These are phyloP conservation scores for Nemania sp. DNA, from an alignment of 2,329 filamentous ascomycete genomes.

Conservation along the genomic window DNA sequence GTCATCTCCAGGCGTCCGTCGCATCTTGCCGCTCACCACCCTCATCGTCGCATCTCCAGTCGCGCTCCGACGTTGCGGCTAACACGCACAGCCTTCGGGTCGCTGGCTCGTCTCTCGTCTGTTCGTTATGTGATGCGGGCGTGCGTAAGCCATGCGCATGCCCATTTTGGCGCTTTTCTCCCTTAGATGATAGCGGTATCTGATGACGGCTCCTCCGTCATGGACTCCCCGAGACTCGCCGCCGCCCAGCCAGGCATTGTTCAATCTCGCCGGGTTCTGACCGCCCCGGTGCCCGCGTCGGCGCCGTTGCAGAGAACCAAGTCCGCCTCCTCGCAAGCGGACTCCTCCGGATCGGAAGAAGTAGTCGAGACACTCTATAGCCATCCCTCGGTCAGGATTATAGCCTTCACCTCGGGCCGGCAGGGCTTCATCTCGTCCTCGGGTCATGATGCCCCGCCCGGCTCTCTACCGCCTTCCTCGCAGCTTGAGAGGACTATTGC, in stretches of 20 bases:
- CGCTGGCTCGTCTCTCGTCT: neutral
- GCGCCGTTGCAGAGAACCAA: constrained; percentile 29
- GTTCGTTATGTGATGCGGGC: constrained; percentile 30
- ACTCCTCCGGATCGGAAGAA: constrained; percentile 34
- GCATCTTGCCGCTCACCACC: neutral
- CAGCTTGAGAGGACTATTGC: constrained; percentile 65
- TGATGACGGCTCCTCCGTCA: constrained; percentile 17
- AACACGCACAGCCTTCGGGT: neutral
- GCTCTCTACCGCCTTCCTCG: constrained; percentile 38
- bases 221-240: constrained; percentile 23
- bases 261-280: constrained; percentile 42
- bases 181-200: neutral
- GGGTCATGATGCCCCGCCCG: constrained; percentile 41
- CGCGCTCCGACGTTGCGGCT: too few species aligned
- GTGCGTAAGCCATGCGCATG: constrained; percentile 13
- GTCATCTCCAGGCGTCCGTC: neutral
- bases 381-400: constrained; percentile 73
- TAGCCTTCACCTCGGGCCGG: constrained; percentile 51
- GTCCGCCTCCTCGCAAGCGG: constrained; percentile 13
- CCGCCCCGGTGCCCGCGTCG: constrained; percentile 43
- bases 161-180: constrained; percentile 2
- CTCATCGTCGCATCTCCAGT: neutral
- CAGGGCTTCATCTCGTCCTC: constrained; percentile 27
- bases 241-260: constrained; percentile 20
- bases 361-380: constrained; percentile 73